These are phyloP conservation scores for Musa beccarii DNA, from an alignment of 176 grass and related monocot species.

Conservation along the genomic window DNA sequence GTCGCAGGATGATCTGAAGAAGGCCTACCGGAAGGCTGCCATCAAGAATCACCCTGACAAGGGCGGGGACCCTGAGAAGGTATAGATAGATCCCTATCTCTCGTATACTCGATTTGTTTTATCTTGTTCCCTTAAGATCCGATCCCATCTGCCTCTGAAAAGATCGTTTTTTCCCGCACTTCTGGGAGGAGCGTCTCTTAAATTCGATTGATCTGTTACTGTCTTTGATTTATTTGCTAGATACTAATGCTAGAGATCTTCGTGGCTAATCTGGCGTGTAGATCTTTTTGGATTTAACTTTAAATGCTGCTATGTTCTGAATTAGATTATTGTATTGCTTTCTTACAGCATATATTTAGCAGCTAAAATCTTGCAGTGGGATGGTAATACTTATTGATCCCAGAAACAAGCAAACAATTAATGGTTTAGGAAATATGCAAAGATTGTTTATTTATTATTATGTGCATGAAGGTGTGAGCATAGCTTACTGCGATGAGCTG, in stretches of 20 bases:
- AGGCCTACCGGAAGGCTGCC: slow-evolving; percentile 19
- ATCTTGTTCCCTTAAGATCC: background rate
- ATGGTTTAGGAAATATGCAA: background rate
- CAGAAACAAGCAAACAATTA: too few species aligned
- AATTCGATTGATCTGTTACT: background rate
- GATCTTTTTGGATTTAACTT: too few species aligned
- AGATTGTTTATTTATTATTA: background rate
- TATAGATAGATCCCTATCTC: background rate
- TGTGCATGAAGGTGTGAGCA: too few species aligned
- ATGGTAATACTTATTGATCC: too few species aligned
- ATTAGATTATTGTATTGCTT: too few species aligned
- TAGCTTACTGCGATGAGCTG: too few species aligned
- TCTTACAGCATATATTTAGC: too few species aligned
- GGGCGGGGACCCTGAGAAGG: slow-evolving; percentile 23
- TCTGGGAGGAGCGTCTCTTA: too few species aligned
- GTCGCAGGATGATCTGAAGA: slow-evolving; percentile 26
- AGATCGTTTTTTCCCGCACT: background rate
- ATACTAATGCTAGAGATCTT: background rate
- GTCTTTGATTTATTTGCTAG: background rate
- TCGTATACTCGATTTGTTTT: background rate
- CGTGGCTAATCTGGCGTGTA: background rate
- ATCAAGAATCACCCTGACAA: slow-evolving; percentile 25
- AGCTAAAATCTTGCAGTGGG: too few species aligned
- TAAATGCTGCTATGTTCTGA: too few species aligned
- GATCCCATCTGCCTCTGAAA: background rate